phyloP scores from a whole-genome alignment of 2,329 filamentous ascomycete species.

The Colletotrichum coccodes region DNA sequence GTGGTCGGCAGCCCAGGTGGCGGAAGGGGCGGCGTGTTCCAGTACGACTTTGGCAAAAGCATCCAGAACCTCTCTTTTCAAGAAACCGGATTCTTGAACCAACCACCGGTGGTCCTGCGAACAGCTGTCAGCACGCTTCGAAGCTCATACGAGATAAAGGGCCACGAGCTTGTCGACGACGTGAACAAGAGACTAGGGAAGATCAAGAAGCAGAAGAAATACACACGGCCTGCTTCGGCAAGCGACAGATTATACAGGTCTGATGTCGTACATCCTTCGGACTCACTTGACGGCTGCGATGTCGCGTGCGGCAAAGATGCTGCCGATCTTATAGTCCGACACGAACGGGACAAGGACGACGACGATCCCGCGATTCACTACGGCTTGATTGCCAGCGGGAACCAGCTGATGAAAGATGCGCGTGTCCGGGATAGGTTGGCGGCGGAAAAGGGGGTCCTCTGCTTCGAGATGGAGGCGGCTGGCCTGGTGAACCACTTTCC shows the following conservation, averaged over 20 bases:
- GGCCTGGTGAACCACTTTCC: neutral
- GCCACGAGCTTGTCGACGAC: neutral
- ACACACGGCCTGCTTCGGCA: too few relatives aligned
- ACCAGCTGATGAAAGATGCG: conserved; percentile 43
- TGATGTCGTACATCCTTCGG: neutral
- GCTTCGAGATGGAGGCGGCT: conserved; percentile 16
- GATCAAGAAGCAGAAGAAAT: neutral
- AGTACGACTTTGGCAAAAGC: conserved; percentile 30
- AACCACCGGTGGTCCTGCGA: conserved; percentile 2
- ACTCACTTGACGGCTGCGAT: neutral
- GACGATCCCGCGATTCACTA: conserved; percentile 39
- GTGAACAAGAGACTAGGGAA: neutral
- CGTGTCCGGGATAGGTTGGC: conserved; percentile 43
- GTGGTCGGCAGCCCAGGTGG: conserved; percentile 1
- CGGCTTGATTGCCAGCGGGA: conserved; percentile 46
- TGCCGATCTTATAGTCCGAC: neutral
- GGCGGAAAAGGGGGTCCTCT: conserved; percentile 44
- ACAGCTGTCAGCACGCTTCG: neutral
- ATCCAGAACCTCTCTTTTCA: conserved; percentile 10
- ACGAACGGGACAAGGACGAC: conserved; percentile 2
- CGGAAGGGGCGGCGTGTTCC: conserved; percentile 8
- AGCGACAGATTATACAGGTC: neutral
- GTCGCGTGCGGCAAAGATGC: neutral
- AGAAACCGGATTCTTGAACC: conserved; percentile 6
- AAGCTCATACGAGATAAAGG: neutral